Base-by-base conservation (phyloP, 208 protist species). In the Wallacemonas collosoma region DNA sequence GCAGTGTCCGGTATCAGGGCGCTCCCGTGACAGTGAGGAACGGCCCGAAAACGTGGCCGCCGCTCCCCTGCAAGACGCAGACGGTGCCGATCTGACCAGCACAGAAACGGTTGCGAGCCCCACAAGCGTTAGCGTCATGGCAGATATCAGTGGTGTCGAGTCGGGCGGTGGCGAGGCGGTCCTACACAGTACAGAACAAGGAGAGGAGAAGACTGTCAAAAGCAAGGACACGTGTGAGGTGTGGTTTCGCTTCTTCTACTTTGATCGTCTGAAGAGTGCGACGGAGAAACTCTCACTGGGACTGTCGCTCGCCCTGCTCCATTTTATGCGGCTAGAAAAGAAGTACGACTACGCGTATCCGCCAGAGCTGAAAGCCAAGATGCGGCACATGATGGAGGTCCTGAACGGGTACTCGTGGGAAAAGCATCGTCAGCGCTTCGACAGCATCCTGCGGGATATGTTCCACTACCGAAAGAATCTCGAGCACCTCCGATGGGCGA, bases 381-480 rank as follows among this genome's bases (percentile, higher is more conserved):
- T 36, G n/a, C 50, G 43, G 14, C 67, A 60, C 12, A 63, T 17
- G 17, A 50, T 53, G 26, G n/a, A 54, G 14, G 35, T 72, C 17
- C 53, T 58, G 53, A 58, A 58, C 26, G 53, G 53, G 6, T 58
- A 58, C 14, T 58, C 53, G 26, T 58, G 53, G 53, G 53, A 58
- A 36, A 58, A 58, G 53, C 53, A 58, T n/a, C 53, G 53, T n/a
- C 17, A 26, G 5, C 50, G 54, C 53, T 43, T 72, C 40, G 67
- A 72, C 40, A 15, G 50, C n/a, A n/a, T 72, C 40, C 43, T 72
- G n/a, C 67, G 44, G 4, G 17, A 72, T 44, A 72, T 72, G 11
- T 72, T 72, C 2, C 50, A 63, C 45, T 63, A 72, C 54, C 67
- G 67, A 38, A 72, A 72, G 67, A 72, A 60, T 15, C 67, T 72